Base-by-base conservation (phyloP, 768 basidiomycete genomes). In the Pisolithus sp. region DNA sequence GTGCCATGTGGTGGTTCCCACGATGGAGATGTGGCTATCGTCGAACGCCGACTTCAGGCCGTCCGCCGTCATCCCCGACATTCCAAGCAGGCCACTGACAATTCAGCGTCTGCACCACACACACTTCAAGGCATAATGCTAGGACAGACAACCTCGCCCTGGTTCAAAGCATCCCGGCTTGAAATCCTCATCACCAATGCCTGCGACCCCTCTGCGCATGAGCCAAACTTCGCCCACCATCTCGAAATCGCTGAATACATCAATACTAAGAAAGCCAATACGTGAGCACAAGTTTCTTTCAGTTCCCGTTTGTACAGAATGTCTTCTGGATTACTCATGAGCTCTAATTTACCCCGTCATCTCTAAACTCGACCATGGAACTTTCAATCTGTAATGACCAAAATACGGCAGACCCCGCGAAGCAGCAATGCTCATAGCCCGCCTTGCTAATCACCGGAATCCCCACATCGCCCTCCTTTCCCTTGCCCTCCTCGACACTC, bases 221-320 rank as follows among this genome's bases (percentile, higher is more conserved):
- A 93, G 65, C 93, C 93, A 26, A 95, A 96, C 71, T 91, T 93
- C 71, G 86, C 89, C 0, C 73, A 86, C 24, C 91, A 97, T 66
- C 79, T 99, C 57, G 93, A 97, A 68, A 83, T 98, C 30, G 93
- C 93, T 13, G 94, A 97, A 55, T 82, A 86, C 61, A 83, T 98
- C 71, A 95, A 94, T 69, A 73, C 73, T 51, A 98, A 97, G 76
- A 98, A 98, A 70, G 94, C 93, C 0, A 98, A 99, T 73, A 91
- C 80, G 92, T 94, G 69, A 57, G 86, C 34, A 12, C 13, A 13
- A 34, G 34, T 13, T 73, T 8, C 6, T 26, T 66, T 6, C 26
- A 34, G 4, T 42, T 41, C 28, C 18, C 41, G 42, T 3, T 10
- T 18, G 39, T 21, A 4, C 34, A 43, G n/a, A 13, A 46, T 12